A percentile compares a stretch with the other conserved stretches of the same genome.
These are phyloP conservation scores for Microglena sp. DNA, from an alignment of 139 green algal genomes.

Conservation along the genomic window DNA sequence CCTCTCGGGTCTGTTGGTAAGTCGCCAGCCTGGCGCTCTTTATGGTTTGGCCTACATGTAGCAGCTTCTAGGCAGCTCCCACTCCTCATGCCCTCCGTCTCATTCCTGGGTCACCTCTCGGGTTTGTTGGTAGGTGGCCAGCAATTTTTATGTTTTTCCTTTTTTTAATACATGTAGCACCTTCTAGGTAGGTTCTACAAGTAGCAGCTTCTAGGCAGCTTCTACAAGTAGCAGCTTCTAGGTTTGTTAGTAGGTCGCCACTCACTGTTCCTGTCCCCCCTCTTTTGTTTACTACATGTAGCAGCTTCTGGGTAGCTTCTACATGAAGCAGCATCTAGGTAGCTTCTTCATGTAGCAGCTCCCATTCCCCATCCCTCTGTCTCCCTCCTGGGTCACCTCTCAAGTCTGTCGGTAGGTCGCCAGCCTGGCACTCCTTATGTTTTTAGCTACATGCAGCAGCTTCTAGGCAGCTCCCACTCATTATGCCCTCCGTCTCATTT, in stretches of 20 bases:
- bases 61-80: no score
- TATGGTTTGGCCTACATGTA: not conserved
- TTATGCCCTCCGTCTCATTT: not conserved
- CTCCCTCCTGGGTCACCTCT: slow-evolving; percentile 65
- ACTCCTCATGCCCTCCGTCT: slow-evolving; percentile 54
- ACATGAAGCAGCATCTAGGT: no score
- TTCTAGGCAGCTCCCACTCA: not conserved
- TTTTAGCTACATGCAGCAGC: not conserved
- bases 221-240: slow-evolving; percentile 6
- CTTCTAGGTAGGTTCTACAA: not conserved
- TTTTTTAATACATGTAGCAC: not conserved
- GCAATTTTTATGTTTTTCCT: not conserved
- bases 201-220: slow-evolving; percentile 6
- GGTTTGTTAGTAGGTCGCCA: no score
- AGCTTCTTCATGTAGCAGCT: no score
- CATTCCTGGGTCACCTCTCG: slow-evolving; percentile 62
- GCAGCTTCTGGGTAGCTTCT: no score
- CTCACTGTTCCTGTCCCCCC: no score
- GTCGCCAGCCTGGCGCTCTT: not conserved
- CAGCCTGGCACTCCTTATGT: not conserved
- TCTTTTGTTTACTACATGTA: no score
- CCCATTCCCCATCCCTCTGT: slow-evolving; percentile 54
- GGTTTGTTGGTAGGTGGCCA: slow-evolving; percentile 46
- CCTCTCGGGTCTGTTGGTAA: slow-evolving; percentile 54
- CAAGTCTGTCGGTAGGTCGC: slow-evolving; percentile 46